Percentiles rank a stretch among this genome's conserved stretches.
These are phyloP conservation scores for Geranium incanum DNA, from an alignment of 441 rosid genomes.

Conservation along the genomic window DNA sequence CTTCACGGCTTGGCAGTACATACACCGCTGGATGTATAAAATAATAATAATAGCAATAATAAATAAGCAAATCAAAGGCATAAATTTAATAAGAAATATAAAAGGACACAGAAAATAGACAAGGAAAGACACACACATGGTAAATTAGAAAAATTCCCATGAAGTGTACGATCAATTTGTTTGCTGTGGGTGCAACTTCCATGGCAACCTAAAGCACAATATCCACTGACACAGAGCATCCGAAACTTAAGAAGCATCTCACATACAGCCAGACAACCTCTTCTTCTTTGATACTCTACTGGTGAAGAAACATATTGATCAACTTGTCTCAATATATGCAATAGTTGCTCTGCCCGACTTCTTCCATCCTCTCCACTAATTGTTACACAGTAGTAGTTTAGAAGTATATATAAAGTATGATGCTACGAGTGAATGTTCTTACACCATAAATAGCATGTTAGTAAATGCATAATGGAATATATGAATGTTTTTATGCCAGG, in stretches of 20 bases:
- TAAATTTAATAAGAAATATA: conserved; percentile 17
- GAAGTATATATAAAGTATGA: conserved; percentile 12
- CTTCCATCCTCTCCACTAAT: conserved; percentile 99
- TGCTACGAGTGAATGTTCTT: conserved; percentile 8
- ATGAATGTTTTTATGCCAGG: not conserved
- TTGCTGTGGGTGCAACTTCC: conserved; percentile 87
- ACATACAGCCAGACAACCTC: conserved; percentile 91
- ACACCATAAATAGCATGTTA: not conserved
- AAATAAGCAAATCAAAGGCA: conserved; percentile 24
- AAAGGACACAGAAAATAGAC: conserved; percentile 11
- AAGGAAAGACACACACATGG: conserved; percentile 54
- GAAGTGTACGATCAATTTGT: conserved; percentile 67
- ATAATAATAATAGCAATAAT: not conserved
- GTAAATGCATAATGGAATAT: not conserved
- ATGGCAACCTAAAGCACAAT: conserved; percentile 89
- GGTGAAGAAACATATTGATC: conserved; percentile 82
- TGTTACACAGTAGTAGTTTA: conserved; percentile 28
- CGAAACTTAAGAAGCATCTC: conserved; percentile 92
- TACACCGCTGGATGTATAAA: conserved; percentile 60
- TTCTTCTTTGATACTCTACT: conserved; percentile 81
- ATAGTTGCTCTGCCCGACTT: conserved; percentile 95
- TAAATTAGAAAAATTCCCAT: conserved; percentile 65
- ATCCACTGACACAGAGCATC: conserved; percentile 75
- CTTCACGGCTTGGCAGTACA: conserved; percentile 93
- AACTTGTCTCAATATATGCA: conserved; percentile 86